phyloP scores from a whole-genome alignment of 805 yeast species.

The Schwanniomyces yamadae region DNA sequence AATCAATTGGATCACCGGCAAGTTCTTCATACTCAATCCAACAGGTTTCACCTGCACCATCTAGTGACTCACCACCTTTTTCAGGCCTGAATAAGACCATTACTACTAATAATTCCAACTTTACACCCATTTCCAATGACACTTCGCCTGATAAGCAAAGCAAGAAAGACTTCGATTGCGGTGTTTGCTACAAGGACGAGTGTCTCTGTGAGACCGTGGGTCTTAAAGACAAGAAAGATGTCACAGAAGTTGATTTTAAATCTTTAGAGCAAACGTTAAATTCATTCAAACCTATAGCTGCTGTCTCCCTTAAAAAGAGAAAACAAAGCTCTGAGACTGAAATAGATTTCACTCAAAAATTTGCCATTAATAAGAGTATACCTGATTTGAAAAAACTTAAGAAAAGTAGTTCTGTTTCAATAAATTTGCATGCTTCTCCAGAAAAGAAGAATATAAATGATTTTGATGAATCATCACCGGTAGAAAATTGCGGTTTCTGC shows the following conservation, averaged over 20 bases:
- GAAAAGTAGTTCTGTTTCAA: constrained; percentile 7
- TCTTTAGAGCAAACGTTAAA: constrained; percentile 34
- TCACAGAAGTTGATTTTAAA: constrained; percentile 8
- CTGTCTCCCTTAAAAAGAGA: constrained; percentile 54
- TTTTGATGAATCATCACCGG: constrained; percentile 48
- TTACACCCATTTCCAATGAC: constrained; percentile 14
- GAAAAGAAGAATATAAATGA: constrained; percentile 18
- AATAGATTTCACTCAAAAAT: constrained; percentile 56
- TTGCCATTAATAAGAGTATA: constrained; percentile 33
- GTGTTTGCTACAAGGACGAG: constrained; percentile 65
- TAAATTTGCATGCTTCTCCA: not conserved
- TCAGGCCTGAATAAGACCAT: constrained; percentile 2
- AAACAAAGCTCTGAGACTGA: constrained; percentile 28
- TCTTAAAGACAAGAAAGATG: constrained; percentile 25
- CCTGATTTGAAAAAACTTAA: constrained; percentile 38
- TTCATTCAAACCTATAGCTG: constrained; percentile 58
- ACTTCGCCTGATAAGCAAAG: constrained; percentile 13
- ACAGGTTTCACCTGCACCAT: constrained; percentile 54
- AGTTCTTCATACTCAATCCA: constrained; percentile 37
- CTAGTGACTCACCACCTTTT: constrained; percentile 47
- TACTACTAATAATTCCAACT: constrained; percentile 4
- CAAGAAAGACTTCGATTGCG: constrained; percentile 47
- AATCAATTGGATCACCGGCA: constrained; percentile 27
- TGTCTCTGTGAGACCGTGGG: constrained; percentile 64
- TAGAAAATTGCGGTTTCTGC: constrained; percentile 90